These are phyloP conservation scores for Phytophthora vignae DNA, from an alignment of 352 stramenopile species.

Conservation along the genomic window DNA sequence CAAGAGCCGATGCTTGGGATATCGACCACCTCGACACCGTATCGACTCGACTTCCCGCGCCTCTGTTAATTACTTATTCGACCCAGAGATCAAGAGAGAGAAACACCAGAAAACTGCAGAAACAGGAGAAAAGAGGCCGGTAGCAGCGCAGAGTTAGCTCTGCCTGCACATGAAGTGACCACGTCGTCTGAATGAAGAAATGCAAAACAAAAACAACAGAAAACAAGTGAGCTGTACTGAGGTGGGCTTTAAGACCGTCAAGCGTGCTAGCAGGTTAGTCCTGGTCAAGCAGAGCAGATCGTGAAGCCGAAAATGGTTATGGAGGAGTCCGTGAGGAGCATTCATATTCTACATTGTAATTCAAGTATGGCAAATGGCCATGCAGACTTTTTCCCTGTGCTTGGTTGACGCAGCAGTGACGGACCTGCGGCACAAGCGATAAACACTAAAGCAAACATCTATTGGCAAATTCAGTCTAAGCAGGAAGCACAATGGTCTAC, in stretches of 20 bases:
- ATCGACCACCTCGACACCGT: constrained; percentile 27
- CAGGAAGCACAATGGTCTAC: background rate
- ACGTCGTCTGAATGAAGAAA: constrained; percentile 43
- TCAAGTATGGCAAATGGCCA: constrained; percentile 39
- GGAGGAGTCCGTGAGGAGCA: constrained; percentile 25
- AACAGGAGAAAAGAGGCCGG: constrained; percentile 33
- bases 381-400: no score
- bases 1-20: constrained; percentile 48
- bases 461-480: constrained; percentile 16
- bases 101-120: constrained; percentile 31
- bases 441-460: constrained; percentile 7
- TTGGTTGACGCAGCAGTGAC: no score
- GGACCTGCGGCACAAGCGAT: no score
- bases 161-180: constrained; percentile 38
- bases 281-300: constrained; percentile 7
- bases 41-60: constrained; percentile 31
- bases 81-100: constrained; percentile 20
- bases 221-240: constrained; percentile 17
- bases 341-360: constrained; percentile 53
- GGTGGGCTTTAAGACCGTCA: constrained; percentile 1
- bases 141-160: constrained; percentile 30
- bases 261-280: background rate
- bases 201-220: constrained; percentile 26
- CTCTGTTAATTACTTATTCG: constrained; percentile 46
- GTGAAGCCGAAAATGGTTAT: constrained; percentile 2